Percentiles rank a stretch among this genome's conserved stretches.
phyloP scores from a whole-genome alignment of 371 early-diverging fungal species.

The Synchytrium microbalum region DNA sequence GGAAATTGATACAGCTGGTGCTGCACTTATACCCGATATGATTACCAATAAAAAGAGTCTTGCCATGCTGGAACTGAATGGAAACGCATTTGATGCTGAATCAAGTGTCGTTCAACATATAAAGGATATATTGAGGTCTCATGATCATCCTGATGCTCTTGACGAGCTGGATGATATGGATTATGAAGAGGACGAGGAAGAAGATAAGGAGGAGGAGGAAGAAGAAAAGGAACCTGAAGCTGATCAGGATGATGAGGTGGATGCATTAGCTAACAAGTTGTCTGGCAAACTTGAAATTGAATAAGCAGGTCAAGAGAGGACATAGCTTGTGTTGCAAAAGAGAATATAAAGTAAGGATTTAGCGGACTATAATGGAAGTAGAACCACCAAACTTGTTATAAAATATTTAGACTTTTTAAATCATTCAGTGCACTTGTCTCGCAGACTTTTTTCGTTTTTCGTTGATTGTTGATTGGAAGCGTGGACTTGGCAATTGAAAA shows the following conservation, averaged over 20 bases:
- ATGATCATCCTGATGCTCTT: constrained; percentile 68
- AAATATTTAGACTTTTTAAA: too few relatives aligned
- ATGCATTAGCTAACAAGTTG: background rate
- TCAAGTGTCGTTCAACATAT: constrained; percentile 61
- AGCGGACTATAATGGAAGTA: too few relatives aligned
- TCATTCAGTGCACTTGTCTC: too few relatives aligned
- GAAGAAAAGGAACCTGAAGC: constrained; percentile 55
- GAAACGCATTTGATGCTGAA: constrained; percentile 81
- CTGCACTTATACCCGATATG: constrained; percentile 55
- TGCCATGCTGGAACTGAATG: constrained; percentile 74
- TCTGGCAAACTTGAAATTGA: background rate
- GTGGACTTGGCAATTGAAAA: too few relatives aligned
- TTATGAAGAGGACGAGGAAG: constrained; percentile 61
- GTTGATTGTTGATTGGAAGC: too few relatives aligned
- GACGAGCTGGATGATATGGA: constrained; percentile 95
- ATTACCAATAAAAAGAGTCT: constrained; percentile 59
- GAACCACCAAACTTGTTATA: too few relatives aligned
- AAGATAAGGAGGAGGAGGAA: constrained; percentile 62
- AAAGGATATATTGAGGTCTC: constrained; percentile 56
- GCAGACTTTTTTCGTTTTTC: too few relatives aligned
- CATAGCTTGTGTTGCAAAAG: too few relatives aligned
- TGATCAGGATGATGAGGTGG: constrained; percentile 46
- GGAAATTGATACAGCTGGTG: constrained; percentile 74
- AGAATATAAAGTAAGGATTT: too few relatives aligned
- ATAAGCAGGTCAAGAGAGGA: too few relatives aligned